phyloP scores from a whole-genome alignment of 139 green algal genomes.

The Zygnema cylindricum region DNA sequence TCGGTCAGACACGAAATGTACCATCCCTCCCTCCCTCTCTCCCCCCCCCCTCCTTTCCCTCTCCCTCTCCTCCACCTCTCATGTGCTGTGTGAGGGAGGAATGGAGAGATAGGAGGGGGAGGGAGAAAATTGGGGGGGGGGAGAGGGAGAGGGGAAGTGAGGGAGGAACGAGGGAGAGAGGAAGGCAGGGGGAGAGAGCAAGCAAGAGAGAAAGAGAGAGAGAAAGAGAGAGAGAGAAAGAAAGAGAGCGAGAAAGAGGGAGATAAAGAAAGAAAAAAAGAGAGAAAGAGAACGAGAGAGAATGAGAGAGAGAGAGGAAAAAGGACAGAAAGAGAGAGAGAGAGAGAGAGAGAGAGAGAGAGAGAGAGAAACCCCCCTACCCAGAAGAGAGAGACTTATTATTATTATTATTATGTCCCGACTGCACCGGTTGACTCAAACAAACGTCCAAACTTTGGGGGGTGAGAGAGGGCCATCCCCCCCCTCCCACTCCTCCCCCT shows the following conservation, averaged over 20 bases:
- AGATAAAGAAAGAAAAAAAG: too few species aligned
- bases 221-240: too few species aligned
- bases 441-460: not conserved
- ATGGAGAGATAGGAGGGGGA: not conserved
- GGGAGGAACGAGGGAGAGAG: not conserved
- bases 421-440: slow-evolving; percentile 16
- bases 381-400: not conserved
- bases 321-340: too few species aligned
- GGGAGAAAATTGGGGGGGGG: not conserved
- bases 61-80: too few species aligned
- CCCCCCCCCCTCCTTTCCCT: too few species aligned
- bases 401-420: too few species aligned
- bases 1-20: too few species aligned
- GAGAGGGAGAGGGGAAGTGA: not conserved
- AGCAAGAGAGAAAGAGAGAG: too few species aligned
- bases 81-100: not conserved
- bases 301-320: too few species aligned
- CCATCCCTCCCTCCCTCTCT: too few species aligned
- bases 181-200: not conserved
- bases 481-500: not conserved
- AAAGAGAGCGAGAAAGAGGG: too few species aligned
- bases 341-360: not conserved
- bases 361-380: not conserved
- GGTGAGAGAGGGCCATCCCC: slow-evolving; percentile 6
- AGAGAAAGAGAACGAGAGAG: too few species aligned